Conservation (phyloP, 345 rosid species). For the Bruguiera sexangula region DNA sequence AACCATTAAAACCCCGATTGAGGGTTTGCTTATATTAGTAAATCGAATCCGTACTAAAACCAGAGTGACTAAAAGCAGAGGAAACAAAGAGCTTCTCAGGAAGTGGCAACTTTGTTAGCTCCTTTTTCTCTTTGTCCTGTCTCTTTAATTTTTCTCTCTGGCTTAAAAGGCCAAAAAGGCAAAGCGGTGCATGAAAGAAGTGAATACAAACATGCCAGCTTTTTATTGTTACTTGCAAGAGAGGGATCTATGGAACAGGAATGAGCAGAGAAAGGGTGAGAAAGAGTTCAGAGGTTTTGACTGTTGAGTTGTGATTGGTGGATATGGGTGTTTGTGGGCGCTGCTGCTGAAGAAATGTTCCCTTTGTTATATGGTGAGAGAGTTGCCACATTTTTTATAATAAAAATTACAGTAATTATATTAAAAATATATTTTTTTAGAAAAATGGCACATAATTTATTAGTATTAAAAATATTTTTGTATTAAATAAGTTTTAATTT, state of each 20-base stretch:
- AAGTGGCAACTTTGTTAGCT: constrained; percentile 19
- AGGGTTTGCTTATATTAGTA: background rate
- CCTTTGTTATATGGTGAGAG: background rate
- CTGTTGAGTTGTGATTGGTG: constrained; percentile 77
- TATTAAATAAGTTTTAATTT: no score
- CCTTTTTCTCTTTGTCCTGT: constrained; percentile 1
- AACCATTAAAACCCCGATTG: constrained; percentile 1
- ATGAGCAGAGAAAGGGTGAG: constrained; percentile 8
- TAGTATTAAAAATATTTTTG: no score
- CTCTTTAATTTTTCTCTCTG: background rate
- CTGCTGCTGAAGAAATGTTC: constrained; percentile 15
- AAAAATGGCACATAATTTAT: no score
- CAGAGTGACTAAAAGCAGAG: constrained; percentile 3
- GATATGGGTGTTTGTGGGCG: constrained; percentile 37
- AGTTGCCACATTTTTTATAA: background rate
- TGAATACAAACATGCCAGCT: constrained; percentile 12
- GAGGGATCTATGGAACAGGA: constrained; percentile 20
- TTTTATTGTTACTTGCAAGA: background rate
- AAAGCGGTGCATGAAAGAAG: constrained; percentile 8
- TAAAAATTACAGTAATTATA: no score
- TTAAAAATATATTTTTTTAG: no score
- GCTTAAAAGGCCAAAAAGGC: constrained; percentile 8
- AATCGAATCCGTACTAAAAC: background rate
- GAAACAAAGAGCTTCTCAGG: constrained; percentile 18
- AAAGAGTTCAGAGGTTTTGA: constrained; percentile 52